These are phyloP conservation scores for Neonectria coccinea DNA, from an alignment of 2,329 filamentous ascomycete genomes.

Conservation along the genomic window DNA sequence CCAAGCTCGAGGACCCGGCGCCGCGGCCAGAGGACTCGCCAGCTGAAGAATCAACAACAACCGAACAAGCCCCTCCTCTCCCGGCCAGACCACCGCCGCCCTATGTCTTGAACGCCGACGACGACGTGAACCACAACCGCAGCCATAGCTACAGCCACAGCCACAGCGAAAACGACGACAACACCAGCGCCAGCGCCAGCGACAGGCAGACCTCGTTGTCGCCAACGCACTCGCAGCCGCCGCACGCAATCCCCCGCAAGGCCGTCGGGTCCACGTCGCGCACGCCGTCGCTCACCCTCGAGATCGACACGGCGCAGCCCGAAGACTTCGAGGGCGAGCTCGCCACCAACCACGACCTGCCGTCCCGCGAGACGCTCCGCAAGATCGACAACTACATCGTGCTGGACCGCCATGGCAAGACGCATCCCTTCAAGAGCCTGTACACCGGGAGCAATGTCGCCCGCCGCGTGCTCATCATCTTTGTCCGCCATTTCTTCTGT, in stretches of 20 bases:
- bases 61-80: slow-evolving; percentile 15
- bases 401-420: slow-evolving; percentile 70
- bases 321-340: slow-evolving; percentile 69
- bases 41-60: background rate
- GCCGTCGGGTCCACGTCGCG: slow-evolving; percentile 32
- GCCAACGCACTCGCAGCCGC: background rate
- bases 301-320: slow-evolving; percentile 55
- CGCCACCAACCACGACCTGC: slow-evolving; percentile 66
- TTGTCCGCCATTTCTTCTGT: slow-evolving; percentile 85
- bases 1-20: slow-evolving; percentile 26
- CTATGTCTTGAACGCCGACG: slow-evolving; percentile 23
- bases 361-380: slow-evolving; percentile 60
- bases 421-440: slow-evolving; percentile 71
- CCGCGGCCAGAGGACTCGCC: slow-evolving; percentile 9
- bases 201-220: background rate
- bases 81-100: slow-evolving; percentile 25
- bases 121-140: slow-evolving; percentile 21
- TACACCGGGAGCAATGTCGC: slow-evolving; percentile 67
- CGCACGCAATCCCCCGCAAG: slow-evolving; percentile 32
- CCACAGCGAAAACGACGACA: slow-evolving; percentile 6
- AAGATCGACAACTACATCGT: slow-evolving; percentile 68
- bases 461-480: slow-evolving; percentile 74
- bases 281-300: slow-evolving; percentile 44
- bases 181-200: background rate
- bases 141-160: slow-evolving; percentile 10